Conservation (phyloP, 1,139 yeast genomes). For the Arxiozyma slooffiae region DNA sequence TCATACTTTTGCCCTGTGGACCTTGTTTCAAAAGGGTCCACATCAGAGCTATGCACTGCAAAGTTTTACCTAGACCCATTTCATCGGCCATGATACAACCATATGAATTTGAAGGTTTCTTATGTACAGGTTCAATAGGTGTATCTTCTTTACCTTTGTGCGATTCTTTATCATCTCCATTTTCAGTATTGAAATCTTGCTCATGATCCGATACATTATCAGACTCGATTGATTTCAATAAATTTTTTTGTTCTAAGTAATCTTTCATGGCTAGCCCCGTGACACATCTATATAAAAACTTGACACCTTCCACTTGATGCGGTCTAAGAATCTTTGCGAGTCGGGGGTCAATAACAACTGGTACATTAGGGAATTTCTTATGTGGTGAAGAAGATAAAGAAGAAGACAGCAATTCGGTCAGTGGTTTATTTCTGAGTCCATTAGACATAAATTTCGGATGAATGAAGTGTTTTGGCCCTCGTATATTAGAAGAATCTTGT, state of each 20-base stretch:
- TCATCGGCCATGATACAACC: conserved; percentile 99
- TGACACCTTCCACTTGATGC: conserved; percentile 93
- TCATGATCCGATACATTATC: neutral
- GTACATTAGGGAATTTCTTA: conserved; percentile 66
- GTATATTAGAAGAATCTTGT: conserved; percentile 12
- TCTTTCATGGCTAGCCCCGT: conserved; percentile 58
- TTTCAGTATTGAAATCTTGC: neutral
- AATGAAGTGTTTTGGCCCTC: neutral
- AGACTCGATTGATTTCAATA: neutral
- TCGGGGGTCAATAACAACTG: conserved; percentile 91
- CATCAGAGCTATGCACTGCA: conserved; percentile 84
- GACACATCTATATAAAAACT: conserved; percentile 80
- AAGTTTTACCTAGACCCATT: conserved; percentile 95
- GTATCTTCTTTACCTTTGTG: neutral
- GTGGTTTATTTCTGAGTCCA: conserved; percentile 45
- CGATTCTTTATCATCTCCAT: conserved; percentile 35
- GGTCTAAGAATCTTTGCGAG: conserved; percentile 80
- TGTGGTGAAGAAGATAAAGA: conserved; percentile 28
- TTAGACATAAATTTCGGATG: conserved; percentile 25
- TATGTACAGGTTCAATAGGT: neutral
- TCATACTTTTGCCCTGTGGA: conserved; percentile 78
- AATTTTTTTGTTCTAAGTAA: conserved; percentile 24
- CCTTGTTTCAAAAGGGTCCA: conserved; percentile 91
- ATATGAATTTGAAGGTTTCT: conserved; percentile 39
- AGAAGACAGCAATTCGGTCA: conserved; percentile 75